Base-by-base conservation (phyloP, 176 grass and related monocot genomes). In the Cenchrus americanus region DNA sequence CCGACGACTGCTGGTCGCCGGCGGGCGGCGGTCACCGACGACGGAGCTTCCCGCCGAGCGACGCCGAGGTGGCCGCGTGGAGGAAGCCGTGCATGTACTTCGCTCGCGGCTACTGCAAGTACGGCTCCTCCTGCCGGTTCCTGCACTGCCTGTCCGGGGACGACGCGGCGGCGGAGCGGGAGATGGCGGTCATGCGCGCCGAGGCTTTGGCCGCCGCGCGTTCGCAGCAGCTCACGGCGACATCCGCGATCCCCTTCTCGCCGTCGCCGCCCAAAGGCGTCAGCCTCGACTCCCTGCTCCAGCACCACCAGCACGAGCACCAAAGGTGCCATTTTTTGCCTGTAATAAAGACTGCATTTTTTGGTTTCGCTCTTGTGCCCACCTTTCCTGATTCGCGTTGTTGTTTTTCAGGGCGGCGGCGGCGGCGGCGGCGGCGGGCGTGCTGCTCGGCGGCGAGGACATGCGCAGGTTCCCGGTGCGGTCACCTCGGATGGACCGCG, bases 211-310 rank as follows among this genome's bases (percentile, higher is more conserved):
- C 67, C 52, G 66, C 83, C 18, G 75, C 71, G 18, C 76, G 62
- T 26, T 80, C 88, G 7, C 88, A 18, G 27, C 50, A 93, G 68
- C 83, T 93, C 72, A 83, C 83, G 94, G 87, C 89, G n/a, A n/a
- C n/a, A 11, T 71, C 91, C 8, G 86, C 79, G 24, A 88, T 91
- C 68, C 94, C 94, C 30, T 97, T 91, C 87, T 93, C 91, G 61
- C 91, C 91, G 10, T 50, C 83, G 8, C 49, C 83, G 4, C 66
- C 84, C 43, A 86, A 93, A 63, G 80, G 84, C 57, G 50, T 81
- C 57, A 80, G 79, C 57, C 62, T 81, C 62, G 77, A 70, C 65
- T 89, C 91, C 71, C 76, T 96, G 2, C 79, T 89, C 48, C 91
- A 91, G 37, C 79, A 53, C n/a, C 88, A 93, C 2, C 68, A 66